Evolutionary conservation across 306 rosid species (phyloP).

Genomic region (Rosa persica): DNA sequence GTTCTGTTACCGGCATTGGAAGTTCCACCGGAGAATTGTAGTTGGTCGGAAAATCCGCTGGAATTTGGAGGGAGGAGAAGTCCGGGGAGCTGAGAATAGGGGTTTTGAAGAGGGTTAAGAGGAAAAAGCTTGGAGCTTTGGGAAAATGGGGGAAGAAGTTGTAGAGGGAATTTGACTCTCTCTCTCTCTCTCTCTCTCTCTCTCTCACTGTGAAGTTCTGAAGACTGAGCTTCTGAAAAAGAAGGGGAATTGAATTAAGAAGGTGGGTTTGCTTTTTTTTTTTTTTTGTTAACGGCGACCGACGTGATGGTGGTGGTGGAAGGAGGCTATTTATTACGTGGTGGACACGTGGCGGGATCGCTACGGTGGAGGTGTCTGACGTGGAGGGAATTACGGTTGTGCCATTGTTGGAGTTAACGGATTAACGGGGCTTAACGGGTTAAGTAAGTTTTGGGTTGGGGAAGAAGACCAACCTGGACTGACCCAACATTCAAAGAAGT

Average conservation of each 20-base stretch:
- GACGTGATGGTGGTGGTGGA: conserved; percentile 35
- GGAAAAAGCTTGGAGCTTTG: background rate
- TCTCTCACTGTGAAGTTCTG: background rate
- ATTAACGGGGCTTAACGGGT: background rate
- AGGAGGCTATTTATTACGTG: conserved; percentile 33
- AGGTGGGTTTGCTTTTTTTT: background rate
- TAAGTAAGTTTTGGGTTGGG: no score
- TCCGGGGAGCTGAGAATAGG: background rate
- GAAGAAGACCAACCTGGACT: background rate
- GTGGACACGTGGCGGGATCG: conserved; percentile 44
- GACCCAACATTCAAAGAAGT: background rate
- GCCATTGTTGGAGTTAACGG: background rate
- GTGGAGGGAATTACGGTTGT: conserved; percentile 29
- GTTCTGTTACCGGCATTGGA: conserved; percentile 15
- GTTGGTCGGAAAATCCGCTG: conserved; percentile 8
- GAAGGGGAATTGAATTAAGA: conserved; percentile 14
- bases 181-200: conserved; percentile 3
- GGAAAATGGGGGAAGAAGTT: background rate
- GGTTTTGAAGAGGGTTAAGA: background rate
- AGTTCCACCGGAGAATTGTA: conserved; percentile 15
- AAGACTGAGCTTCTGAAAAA: conserved; percentile 9
- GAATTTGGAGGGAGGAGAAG: background rate
- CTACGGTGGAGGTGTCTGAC: conserved; percentile 26
- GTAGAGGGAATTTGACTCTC: background rate
- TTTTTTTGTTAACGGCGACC: conserved; percentile 56